Base-by-base conservation (phyloP, 2,329 filamentous ascomycete species). In the Aspergillus novofumigatus region DNA sequence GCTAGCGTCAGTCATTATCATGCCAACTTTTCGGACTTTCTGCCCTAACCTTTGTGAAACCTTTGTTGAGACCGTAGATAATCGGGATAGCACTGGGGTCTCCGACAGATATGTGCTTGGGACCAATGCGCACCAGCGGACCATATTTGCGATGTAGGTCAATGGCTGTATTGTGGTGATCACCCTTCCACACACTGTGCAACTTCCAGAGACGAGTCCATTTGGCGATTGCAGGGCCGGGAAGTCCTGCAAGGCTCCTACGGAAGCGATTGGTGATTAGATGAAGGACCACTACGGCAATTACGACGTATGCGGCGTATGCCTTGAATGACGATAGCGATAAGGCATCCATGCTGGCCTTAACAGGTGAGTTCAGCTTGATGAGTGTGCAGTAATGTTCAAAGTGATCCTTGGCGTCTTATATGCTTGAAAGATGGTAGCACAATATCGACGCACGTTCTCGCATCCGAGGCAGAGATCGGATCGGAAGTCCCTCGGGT, bases 121-220 rank as follows among this genome's bases (percentile, higher is more conserved):
- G 56, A 9, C 56, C 56, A 32, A 55, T 58, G 20, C 56, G 52
- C 6, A 58, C 56, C 23, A 58, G 32, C 28, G 52, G 26, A 14
- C 56, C 56, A 35, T 52, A 45, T 17, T 49, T 44, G 9, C 45
- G 29, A 41, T 58, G 56, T 3, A 55, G 20, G 11, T 26, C n/a
- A 11, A 64, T 57, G 4, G 54, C 58, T 1, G 55, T 53, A 11
- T 50, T 48, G 10, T 66, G 64, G 14, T 57, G 53, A 26, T 65
- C 49, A 1, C 60, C 62, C 23, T 61, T 56, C 61, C 61, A 65
- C 1, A 65, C 62, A 38, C 51, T 57, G 21, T 65, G 41, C 8
- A 65, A 42, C 21, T 60, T 64, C 64, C 62, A 65, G 1, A 66
- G 45, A 11, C 58, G 47, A 5, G 59, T 62, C 32, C 26, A 55